A percentile compares a stretch with the other conserved stretches of the same genome.
These are phyloP conservation scores for Saccharum spontaneum DNA, from an alignment of 176 grass and related monocot species.

Conservation along the genomic window DNA sequence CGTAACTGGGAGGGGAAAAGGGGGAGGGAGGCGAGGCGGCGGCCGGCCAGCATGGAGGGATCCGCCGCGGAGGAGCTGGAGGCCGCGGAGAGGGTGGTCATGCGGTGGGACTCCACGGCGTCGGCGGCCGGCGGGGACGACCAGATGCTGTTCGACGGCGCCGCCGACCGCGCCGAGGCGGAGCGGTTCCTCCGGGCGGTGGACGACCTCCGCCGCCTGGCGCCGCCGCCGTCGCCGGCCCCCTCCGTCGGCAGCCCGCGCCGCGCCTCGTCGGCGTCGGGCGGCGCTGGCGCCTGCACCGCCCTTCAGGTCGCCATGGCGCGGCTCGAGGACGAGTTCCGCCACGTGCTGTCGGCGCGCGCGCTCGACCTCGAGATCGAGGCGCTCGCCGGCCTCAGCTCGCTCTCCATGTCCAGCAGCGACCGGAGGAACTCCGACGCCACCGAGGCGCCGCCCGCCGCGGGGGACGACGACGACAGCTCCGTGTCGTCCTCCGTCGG, in stretches of 20 bases:
- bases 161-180: conserved; percentile 39
- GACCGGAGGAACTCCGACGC: conserved; percentile 31
- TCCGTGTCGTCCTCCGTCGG: conserved; percentile 34
- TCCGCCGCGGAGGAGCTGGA: conserved; percentile 62
- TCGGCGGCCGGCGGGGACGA: conserved; percentile 32
- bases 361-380: conserved; percentile 63
- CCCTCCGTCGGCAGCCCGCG: background rate
- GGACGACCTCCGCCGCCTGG: conserved; percentile 58
- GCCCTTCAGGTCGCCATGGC: conserved; percentile 66
- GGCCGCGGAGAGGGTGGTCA: conserved; percentile 60
- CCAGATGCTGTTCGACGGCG: conserved; percentile 52
- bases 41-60: conserved; percentile 49
- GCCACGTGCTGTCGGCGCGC: conserved; percentile 52
- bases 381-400: conserved; percentile 50
- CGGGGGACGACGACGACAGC: conserved; percentile 11
- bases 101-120: conserved; percentile 61
- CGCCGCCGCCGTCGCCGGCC: conserved; percentile 23
- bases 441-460: background rate
- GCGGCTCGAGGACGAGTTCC: conserved; percentile 82
- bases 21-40: background rate
- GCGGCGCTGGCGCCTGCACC: background rate
- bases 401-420: conserved; percentile 36
- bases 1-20: background rate
- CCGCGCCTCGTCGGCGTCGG: background rate
- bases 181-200: conserved; percentile 66